phyloP scores from a whole-genome alignment of 306 rosid genomes.

The cucumber (Cucumis sativus) region Cucumber_9930_V3 NC_026657.2:31675501-31676000 shows the following conservation, averaged over 20 bases:
- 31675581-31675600: neutral
- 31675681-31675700: neutral
- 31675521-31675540: neutral
- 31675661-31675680: neutral
- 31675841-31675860: conserved; percentile 85
- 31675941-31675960: neutral
- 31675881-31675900: conserved; percentile 80
- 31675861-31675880: conserved; percentile 81
- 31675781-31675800: conserved; percentile 50
- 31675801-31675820: conserved; percentile 70
- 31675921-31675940: conserved; percentile 36
- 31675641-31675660: neutral
- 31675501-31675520: neutral
- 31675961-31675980: neutral
- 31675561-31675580: neutral
- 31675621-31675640: neutral
- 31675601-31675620: neutral
- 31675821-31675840: conserved; percentile 71
- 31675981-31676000: neutral
- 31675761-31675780: neutral
- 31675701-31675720: neutral
- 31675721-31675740: neutral
- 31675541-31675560: neutral
- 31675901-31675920: conserved; percentile 34
- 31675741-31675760: neutral